Conservation (phyloP, 2,329 filamentous ascomycete genomes). For the Colletotrichum cordylinicola region DNA sequence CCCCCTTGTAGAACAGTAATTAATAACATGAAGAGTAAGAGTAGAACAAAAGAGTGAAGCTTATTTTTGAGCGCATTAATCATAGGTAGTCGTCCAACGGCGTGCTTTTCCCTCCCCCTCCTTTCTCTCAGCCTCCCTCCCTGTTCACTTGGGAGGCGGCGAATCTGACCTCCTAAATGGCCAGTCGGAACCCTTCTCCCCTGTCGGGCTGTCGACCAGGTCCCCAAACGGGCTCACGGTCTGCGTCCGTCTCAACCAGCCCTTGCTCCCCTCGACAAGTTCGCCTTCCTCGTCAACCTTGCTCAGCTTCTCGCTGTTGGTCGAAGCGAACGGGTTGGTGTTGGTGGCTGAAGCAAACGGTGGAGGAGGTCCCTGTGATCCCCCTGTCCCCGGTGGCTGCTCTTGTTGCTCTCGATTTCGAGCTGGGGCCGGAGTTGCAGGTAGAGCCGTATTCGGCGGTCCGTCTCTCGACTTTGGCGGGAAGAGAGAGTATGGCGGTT, state of each 20-base stretch:
- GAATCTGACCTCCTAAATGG: conserved; percentile 6
- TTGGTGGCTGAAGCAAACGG: neutral
- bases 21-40: neutral
- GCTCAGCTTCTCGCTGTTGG: neutral
- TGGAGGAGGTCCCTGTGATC: neutral
- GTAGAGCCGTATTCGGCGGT: neutral
- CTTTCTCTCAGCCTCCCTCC: neutral
- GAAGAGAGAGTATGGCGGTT: conserved; percentile 3
- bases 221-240: conserved; percentile 40
- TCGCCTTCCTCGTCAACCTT: conserved; percentile 18
- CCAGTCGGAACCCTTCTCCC: conserved; percentile 4
- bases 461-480: conserved; percentile 3
- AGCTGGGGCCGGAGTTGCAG: neutral
- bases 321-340: neutral
- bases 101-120: neutral
- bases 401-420: neutral
- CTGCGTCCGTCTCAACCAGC: conserved; percentile 35
- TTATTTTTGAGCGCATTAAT: neutral
- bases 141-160: neutral
- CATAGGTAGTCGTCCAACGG: neutral
- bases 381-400: neutral
- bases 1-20: neutral
- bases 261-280: conserved; percentile 22
- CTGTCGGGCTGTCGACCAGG: conserved; percentile 24
- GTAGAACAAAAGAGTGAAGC: neutral